Evolutionary conservation across 768 basidiomycete genomes (phyloP), one percentile per base, ranked within the genome.

Genomic region (Gelatoporia subvermispora): DNA sequence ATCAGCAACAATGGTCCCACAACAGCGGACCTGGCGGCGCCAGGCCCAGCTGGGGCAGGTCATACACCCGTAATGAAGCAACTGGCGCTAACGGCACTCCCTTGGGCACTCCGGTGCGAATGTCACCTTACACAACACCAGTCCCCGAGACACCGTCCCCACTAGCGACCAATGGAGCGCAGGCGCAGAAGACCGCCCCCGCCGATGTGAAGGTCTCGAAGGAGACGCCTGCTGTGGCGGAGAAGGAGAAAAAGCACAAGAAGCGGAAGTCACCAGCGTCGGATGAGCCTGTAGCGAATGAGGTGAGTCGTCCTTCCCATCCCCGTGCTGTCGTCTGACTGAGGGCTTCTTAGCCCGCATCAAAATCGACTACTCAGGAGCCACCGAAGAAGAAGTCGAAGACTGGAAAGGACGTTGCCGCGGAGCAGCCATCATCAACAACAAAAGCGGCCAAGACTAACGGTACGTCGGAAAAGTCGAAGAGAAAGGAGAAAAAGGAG

Each of bases 1-100:
- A 63, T 60, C 57, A 60, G 47, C 43, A 31, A 31, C 28, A 55
- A 40, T 55, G 56, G 48, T 46, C 22, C 25, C 45, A 45, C 23
- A 52, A 53, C 28, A 24, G 41, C 51, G 54, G 28, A 13, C 7
- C 28, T 31, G 28, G 54, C 54, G 22, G 40, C 24, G 45, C 43
- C 38, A 42, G 52, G 22, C 36, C 31, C 20, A 43, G 56, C 48
- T 53, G 49, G 52, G 55, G 51, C 37, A 43, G 46, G 34, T 38
- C 42, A 22, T 25, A 45, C 35, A 23, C 18, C 35, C 51, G 54
- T 24, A 53, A 54, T 37, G 48, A 55, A 43, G 62, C 50, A 43
- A 83, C 83, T 39, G 88, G 88, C 52, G 78, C 85, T 58, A 91
- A 91, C 57, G 76, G 65, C 59, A 85, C 77, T 25, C 88, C 86